Evolutionary conservation across 495 filamentous ascomycete species (phyloP).

Genomic region (Friedmanniomyces simplex): DNA sequence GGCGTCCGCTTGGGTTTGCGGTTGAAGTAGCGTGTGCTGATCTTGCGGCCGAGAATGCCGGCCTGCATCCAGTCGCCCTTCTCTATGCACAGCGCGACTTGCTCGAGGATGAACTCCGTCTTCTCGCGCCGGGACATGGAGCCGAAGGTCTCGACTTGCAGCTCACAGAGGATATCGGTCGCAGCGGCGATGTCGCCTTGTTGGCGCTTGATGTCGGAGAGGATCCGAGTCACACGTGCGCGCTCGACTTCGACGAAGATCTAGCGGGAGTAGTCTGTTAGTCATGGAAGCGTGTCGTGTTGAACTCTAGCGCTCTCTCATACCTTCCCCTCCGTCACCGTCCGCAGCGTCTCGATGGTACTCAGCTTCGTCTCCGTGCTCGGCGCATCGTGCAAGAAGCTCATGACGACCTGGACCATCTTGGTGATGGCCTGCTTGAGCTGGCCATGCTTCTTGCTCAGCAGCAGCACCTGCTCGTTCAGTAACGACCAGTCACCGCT

Average conservation of each 20-base stretch:
- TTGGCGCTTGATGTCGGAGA: conserved; percentile 92
- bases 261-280: conserved; percentile 30
- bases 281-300: neutral
- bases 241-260: conserved; percentile 99
- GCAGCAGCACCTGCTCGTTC: conserved; percentile 88
- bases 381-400: conserved; percentile 73
- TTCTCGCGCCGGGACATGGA: conserved; percentile 96
- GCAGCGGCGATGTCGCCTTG: conserved; percentile 87
- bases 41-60: conserved; percentile 87
- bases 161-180: conserved; percentile 85
- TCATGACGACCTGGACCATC: conserved; percentile 97
- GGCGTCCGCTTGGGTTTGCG: conserved; percentile 80
- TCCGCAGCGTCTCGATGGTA: conserved; percentile 87
- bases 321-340: conserved; percentile 95
- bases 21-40: conserved; percentile 82
- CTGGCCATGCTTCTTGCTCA: conserved; percentile 99
- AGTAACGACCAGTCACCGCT: conserved; percentile 83
- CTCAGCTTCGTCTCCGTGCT: conserved; percentile 76
- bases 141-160: conserved; percentile 97
- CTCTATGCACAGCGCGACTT: conserved; percentile 91
- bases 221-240: conserved; percentile 83
- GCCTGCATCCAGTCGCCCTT: conserved; percentile 94
- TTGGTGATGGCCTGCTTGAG: conserved; percentile 97
- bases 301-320: conserved; percentile 8
- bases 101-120: conserved; percentile 94